phyloP scores from a whole-genome alignment of 495 filamentous ascomycete genomes.

The Aspergillus hancockii region DNA sequence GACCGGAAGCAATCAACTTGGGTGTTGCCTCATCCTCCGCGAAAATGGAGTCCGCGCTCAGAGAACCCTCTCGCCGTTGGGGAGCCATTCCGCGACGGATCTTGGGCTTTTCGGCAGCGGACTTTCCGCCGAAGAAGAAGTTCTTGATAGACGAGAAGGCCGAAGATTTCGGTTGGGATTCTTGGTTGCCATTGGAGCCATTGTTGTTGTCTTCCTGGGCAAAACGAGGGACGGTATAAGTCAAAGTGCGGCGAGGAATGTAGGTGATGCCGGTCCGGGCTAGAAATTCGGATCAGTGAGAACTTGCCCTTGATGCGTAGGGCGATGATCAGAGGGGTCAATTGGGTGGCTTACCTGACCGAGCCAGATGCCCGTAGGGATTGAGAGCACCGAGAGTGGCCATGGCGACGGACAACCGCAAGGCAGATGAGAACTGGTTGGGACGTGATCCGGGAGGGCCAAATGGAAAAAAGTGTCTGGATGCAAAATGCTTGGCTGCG shows the following conservation, averaged over 20 bases:
- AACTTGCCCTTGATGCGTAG: neutral
- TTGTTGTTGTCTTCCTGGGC: conserved; percentile 31
- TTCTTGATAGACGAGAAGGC: conserved; percentile 40
- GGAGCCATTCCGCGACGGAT: conserved; percentile 33
- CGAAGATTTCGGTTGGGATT: conserved; percentile 17
- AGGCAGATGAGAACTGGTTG: conserved; percentile 2
- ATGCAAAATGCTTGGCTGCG: conserved; percentile 25
- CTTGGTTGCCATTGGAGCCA: conserved; percentile 19
- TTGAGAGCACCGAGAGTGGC: conserved; percentile 42
- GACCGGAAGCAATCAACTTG: conserved; percentile 30
- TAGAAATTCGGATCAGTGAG: conserved; percentile 10
- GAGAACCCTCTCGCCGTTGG: conserved; percentile 34
- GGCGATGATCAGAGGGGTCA: neutral
- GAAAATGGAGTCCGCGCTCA: conserved; percentile 46
- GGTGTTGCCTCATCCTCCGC: conserved; percentile 34
- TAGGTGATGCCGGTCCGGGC: conserved; percentile 40
- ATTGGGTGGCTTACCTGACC: conserved; percentile 33
- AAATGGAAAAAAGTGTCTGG: conserved; percentile 35
- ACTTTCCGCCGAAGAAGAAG: conserved; percentile 37
- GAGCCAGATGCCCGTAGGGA: conserved; percentile 43
- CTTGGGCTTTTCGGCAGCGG: conserved; percentile 28
- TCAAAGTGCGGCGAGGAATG: conserved; percentile 44
- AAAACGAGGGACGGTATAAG: conserved; percentile 34
- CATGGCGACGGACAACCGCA: conserved; percentile 27
- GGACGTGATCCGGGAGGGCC: conserved; percentile 4